Evolutionary conservation across 202 grass and related monocot species (phyloP).

Genomic region (Schoenoplectus triqueter): DNA sequence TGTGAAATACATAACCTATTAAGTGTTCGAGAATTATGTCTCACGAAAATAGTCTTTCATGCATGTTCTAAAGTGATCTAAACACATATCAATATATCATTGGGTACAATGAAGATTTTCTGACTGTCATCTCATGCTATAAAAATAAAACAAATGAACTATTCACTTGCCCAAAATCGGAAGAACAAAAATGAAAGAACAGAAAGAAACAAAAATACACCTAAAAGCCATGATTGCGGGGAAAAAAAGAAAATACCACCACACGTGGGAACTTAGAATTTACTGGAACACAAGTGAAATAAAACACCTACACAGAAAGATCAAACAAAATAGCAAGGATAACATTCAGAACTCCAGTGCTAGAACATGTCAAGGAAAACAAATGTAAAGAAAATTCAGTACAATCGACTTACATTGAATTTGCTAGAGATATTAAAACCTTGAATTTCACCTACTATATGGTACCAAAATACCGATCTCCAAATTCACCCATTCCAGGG

Average conservation of each 20-base stretch:
- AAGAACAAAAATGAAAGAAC: background rate
- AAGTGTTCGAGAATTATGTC: no score
- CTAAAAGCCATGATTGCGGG: background rate
- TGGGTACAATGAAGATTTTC: no score
- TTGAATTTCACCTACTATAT: background rate
- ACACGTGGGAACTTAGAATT: background rate
- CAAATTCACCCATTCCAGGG: slow-evolving; percentile 61
- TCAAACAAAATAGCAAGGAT: background rate
- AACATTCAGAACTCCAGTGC: background rate
- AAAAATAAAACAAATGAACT: background rate
- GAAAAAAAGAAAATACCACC: background rate
- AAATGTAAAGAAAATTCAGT: background rate
- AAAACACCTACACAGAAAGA: background rate
- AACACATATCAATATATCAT: no score
- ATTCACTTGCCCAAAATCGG: background rate
- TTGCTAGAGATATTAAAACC: background rate
- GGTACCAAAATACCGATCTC: slow-evolving; percentile 58
- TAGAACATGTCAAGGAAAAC: background rate
- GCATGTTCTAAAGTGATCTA: no score
- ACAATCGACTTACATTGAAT: background rate
- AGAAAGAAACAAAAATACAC: background rate
- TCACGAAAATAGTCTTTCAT: no score
- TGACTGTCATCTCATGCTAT: background rate
- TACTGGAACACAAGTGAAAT: background rate
- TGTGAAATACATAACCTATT: no score